A percentile compares a stretch with the other conserved stretches of the same genome.
These are phyloP conservation scores for Pelargonium myrrhifolium DNA, from an alignment of 441 rosid genomes.

Conservation along the genomic window DNA sequence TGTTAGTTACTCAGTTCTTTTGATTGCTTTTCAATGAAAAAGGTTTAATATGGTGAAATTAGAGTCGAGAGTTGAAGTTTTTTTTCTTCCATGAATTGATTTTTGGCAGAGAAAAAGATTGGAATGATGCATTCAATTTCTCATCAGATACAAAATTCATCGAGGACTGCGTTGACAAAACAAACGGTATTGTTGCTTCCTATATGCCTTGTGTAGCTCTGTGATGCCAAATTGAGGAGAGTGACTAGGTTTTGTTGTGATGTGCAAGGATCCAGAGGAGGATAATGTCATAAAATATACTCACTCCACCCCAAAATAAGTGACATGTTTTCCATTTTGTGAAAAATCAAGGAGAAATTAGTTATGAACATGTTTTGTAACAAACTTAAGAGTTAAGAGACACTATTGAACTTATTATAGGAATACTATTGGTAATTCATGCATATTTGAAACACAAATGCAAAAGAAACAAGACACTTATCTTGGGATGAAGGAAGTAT, in stretches of 20 bases:
- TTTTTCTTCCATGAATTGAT: neutral
- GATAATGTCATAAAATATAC: too few species aligned
- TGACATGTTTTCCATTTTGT: neutral
- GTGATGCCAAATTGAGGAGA: neutral
- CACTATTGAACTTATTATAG: too few species aligned
- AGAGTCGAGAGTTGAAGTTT: neutral
- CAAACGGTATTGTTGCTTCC: slow-evolving; percentile 37
- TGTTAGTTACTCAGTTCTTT: slow-evolving; percentile 36
- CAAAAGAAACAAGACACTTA: too few species aligned
- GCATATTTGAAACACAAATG: too few species aligned
- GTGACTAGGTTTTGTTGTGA: neutral
- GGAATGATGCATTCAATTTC: slow-evolving; percentile 80
- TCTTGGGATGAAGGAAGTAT: too few species aligned
- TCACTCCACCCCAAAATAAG: too few species aligned
- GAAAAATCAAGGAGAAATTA: too few species aligned
- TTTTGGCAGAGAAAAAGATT: slow-evolving; percentile 64
- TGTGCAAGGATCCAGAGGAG: neutral
- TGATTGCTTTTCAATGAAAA: neutral
- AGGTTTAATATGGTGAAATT: neutral
- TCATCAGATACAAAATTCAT: slow-evolving; percentile 50
- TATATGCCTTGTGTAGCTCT: neutral
- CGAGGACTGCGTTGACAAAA: slow-evolving; percentile 42
- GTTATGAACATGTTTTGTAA: too few species aligned
- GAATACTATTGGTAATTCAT: too few species aligned
- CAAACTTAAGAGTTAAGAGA: too few species aligned